Evolutionary conservation across 305 asterid genomes (phyloP).

Genomic region (Fraxinus platypoda): DNA sequence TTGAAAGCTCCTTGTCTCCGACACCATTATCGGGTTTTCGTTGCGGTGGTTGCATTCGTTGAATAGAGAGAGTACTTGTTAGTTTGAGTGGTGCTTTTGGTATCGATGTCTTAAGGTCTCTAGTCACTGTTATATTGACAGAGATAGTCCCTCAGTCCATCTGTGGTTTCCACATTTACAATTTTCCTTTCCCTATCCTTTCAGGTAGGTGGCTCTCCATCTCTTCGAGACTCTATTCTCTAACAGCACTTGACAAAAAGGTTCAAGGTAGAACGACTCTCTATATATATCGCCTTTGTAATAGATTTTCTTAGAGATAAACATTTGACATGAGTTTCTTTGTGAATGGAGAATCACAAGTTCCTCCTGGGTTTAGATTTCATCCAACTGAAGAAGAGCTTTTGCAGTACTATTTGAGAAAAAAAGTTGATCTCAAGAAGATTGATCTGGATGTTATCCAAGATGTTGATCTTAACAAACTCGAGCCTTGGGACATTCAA

Average conservation of each 20-base stretch:
- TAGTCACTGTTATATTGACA: slow-evolving; percentile 37
- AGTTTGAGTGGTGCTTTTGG: slow-evolving; percentile 23
- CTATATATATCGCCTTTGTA: background rate
- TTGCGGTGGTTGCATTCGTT: slow-evolving; percentile 42
- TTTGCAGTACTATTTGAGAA: slow-evolving; percentile 57
- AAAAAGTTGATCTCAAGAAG: slow-evolving; percentile 50
- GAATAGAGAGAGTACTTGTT: slow-evolving; percentile 24
- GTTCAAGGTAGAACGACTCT: too few species aligned
- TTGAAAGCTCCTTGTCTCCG: slow-evolving; percentile 31
- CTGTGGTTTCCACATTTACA: slow-evolving; percentile 29
- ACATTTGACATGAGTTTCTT: slow-evolving; percentile 32
- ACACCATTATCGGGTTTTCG: slow-evolving; percentile 22
- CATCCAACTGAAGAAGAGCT: slow-evolving; percentile 85
- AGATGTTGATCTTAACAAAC: slow-evolving; percentile 75
- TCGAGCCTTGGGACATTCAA: slow-evolving; percentile 81
- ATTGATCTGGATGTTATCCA: slow-evolving; percentile 65
- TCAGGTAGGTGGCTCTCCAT: background rate
- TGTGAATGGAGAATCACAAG: slow-evolving; percentile 55
- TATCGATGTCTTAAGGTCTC: slow-evolving; percentile 44
- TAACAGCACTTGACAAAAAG: background rate
- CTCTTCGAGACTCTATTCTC: background rate
- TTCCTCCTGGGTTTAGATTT: slow-evolving; percentile 74
- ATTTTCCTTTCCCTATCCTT: slow-evolving; percentile 31
- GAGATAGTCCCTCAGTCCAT: slow-evolving; percentile 27
- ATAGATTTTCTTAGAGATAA: background rate